Evolutionary conservation across 202 grass and related monocot species (phyloP).

Genomic region (Panicum hallii): DNA sequence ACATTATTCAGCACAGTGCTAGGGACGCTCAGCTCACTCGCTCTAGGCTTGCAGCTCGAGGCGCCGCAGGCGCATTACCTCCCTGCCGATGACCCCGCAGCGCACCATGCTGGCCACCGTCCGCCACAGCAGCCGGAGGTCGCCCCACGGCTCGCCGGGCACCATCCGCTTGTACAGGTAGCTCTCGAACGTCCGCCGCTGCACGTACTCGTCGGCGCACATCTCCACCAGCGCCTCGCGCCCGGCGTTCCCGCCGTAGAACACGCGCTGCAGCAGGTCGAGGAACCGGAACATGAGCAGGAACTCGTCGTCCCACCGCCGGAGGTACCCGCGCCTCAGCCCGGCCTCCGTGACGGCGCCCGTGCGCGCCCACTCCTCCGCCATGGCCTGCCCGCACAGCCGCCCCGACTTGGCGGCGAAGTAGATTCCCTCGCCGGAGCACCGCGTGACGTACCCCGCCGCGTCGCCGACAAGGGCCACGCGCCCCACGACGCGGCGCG

Average conservation of each 20-base stretch:
- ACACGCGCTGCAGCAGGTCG: slow-evolving; percentile 78
- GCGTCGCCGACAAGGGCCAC: slow-evolving; percentile 91
- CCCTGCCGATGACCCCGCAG: slow-evolving; percentile 67
- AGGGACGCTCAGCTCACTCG: not conserved
- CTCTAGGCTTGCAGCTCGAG: slow-evolving; percentile 41
- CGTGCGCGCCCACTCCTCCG: slow-evolving; percentile 66
- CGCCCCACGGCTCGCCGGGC: slow-evolving; percentile 51
- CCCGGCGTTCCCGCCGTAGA: slow-evolving; percentile 76
- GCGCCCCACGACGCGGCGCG: slow-evolving; percentile 79
- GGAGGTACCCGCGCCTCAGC: slow-evolving; percentile 70
- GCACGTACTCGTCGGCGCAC: slow-evolving; percentile 91
- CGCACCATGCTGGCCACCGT: slow-evolving; percentile 63
- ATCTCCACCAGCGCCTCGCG: slow-evolving; percentile 91
- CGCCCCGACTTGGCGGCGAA: slow-evolving; percentile 96
- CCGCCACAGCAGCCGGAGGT: slow-evolving; percentile 75
- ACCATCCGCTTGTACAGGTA: slow-evolving; percentile 94
- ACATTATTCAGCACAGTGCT: slow-evolving; percentile 8
- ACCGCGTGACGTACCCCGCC: slow-evolving; percentile 86
- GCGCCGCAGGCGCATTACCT: slow-evolving; percentile 61
- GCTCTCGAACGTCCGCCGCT: slow-evolving; percentile 91
- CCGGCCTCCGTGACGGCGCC: slow-evolving; percentile 72
- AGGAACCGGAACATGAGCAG: slow-evolving; percentile 87
- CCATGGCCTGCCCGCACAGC: slow-evolving; percentile 81
- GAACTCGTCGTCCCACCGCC: slow-evolving; percentile 93
- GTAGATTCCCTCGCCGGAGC: slow-evolving; percentile 97